Base-by-base conservation (phyloP, 1,139 yeast species). In the Pichia sp. region DNA sequence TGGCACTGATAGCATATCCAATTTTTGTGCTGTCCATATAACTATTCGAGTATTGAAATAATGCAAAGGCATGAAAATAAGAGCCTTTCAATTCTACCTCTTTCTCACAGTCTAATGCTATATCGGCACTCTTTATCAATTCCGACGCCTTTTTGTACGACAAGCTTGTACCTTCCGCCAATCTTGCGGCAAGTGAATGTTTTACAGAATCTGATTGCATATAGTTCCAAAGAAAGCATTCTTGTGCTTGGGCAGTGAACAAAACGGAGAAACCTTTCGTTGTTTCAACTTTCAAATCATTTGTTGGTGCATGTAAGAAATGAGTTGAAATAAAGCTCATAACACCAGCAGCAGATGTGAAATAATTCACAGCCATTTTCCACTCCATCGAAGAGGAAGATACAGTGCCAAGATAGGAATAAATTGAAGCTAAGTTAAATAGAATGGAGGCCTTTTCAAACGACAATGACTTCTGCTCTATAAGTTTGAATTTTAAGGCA, bases 201-300 rank as follows among this genome's bases (percentile, higher is more conserved):
- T 78, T 79, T 2, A 59, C 51, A 3, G 54, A 48, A 3, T 55
- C 47, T 54, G 59, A 59, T 36, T 69, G 70, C 32, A 86, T 62
- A 23, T 80, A 73, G 50, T 77, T 82, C 54, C 81, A 63, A 5
- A 82, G 64, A 56, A 89, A 88, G 10, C 84, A 72, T 52, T 91
- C 96, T 58, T 88, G 96, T 2, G 93, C 84, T 59, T 91, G 96
- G 0, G 95, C 93, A 44, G 86, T 67, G 76, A 80, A 76, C 45
- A 89, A 60, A 49, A 72, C 72, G 14, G 71, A 61, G 42, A 89
- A 68, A 37, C 85, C 82, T 39, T 70, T 71, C 17, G 85, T 77
- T 1, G 88, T 79, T 25, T 80, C 76, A 38, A 82, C 84, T 43
- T 74, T 69, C 44, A 89, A 64, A 59, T 91, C 98, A 4, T 72